These are phyloP conservation scores for Orbilia quercus DNA, from an alignment of 2,329 filamentous ascomycete species.

Conservation along the genomic window DNA sequence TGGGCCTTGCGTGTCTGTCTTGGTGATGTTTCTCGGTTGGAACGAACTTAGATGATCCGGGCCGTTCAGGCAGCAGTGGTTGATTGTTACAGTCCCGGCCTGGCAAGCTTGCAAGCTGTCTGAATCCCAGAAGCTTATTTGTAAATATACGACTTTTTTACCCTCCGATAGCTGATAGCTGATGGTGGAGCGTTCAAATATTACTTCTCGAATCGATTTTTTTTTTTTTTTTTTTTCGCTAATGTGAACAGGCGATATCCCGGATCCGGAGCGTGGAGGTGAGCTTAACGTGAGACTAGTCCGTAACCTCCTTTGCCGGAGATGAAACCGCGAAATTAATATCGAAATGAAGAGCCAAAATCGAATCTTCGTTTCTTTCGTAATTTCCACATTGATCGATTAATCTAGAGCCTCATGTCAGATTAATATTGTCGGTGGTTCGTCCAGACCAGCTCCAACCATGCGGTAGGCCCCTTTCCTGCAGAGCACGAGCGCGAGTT, in stretches of 20 bases:
- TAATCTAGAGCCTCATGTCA: conserved; percentile 42
- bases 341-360: background rate
- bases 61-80: conserved; percentile 21
- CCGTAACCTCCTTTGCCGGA: conserved; percentile 50
- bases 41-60: background rate
- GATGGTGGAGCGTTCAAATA: conserved; percentile 27
- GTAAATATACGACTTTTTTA: conserved; percentile 17
- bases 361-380: conserved; percentile 2
- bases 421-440: conserved; percentile 38
- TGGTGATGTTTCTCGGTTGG: background rate
- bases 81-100: background rate
- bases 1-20: conserved; percentile 26
- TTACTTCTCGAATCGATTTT: conserved; percentile 33
- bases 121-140: conserved; percentile 2
- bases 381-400: conserved; percentile 37
- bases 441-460: conserved; percentile 24
- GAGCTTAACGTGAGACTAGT: conserved; percentile 50
- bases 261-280: conserved; percentile 31
- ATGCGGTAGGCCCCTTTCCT: conserved; percentile 16
- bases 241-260: conserved; percentile 51
- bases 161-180: conserved; percentile 9
- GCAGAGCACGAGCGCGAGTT: background rate
- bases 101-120: no score
- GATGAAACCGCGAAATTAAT: conserved; percentile 44
- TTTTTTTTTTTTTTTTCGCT: no score